Percentiles rank a stretch among this genome's conserved stretches.
phyloP scores from a whole-genome alignment of 345 rosid genomes.

The Gossypium bickii region DNA sequence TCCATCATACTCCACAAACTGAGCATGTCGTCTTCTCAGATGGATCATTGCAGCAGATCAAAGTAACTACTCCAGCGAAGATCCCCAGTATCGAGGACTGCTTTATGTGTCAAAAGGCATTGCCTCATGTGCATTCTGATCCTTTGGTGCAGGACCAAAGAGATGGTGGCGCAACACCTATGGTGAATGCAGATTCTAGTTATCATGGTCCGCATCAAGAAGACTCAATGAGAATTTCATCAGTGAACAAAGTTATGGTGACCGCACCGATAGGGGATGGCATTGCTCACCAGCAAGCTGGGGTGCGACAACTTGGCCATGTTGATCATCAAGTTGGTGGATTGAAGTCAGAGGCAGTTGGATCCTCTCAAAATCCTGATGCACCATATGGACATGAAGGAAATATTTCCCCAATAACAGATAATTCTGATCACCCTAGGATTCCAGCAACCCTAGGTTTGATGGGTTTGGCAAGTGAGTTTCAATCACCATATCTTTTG shows the following conservation, averaged over 20 bases:
- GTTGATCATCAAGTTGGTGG: slow-evolving; percentile 31
- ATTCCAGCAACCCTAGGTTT: slow-evolving; percentile 24
- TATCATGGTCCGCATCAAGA: slow-evolving; percentile 42
- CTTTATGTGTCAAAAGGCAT: slow-evolving; percentile 53
- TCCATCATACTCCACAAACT: slow-evolving; percentile 36
- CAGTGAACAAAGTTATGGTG: slow-evolving; percentile 25
- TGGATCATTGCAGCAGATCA: slow-evolving; percentile 37
- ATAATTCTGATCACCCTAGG: slow-evolving; percentile 30
- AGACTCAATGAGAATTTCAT: slow-evolving; percentile 28
- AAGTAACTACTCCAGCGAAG: slow-evolving; percentile 30
- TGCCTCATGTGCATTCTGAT: slow-evolving; percentile 73
- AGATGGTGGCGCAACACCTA: slow-evolving; percentile 22
- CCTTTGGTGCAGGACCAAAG: slow-evolving; percentile 37
- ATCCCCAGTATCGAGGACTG: slow-evolving; percentile 44
- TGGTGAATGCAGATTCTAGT: slow-evolving; percentile 28
- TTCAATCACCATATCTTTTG: slow-evolving; percentile 24
- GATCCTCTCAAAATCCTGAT: slow-evolving; percentile 25
- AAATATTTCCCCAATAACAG: slow-evolving; percentile 10
- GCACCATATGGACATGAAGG: slow-evolving; percentile 25
- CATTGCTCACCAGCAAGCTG: slow-evolving; percentile 32
- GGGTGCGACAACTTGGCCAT: slow-evolving; percentile 26
- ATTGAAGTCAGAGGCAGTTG: slow-evolving; percentile 24
- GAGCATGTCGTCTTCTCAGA: slow-evolving; percentile 44
- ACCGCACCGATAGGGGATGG: slow-evolving; percentile 32
- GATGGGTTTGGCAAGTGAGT: slow-evolving; percentile 27